phyloP scores from a whole-genome alignment of 2,329 filamentous ascomycete genomes.

The Aspergillus transmontanensis region DNA sequence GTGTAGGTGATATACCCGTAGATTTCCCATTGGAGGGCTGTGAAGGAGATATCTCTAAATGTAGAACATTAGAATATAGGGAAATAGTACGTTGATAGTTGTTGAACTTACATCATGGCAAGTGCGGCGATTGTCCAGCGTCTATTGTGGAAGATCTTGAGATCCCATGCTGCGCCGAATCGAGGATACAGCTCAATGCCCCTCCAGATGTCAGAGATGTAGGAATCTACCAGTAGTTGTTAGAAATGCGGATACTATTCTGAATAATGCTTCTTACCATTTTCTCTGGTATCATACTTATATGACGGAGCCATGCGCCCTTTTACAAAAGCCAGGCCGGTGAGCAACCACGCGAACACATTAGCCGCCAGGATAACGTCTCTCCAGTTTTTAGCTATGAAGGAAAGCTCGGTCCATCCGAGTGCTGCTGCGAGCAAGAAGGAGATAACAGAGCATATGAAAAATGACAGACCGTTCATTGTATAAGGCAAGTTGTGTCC shows the following conservation, averaged over 20 bases:
- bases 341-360: background rate
- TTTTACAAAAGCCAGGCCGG: background rate
- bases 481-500: background rate
- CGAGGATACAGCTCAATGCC: constrained; percentile 52
- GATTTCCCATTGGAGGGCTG: background rate
- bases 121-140: constrained; percentile 52
- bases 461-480: background rate
- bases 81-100: too few species aligned
- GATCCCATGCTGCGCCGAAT: constrained; percentile 46
- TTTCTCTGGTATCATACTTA: background rate
- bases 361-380: background rate
- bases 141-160: constrained; percentile 53
- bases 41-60: background rate
- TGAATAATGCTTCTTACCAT: background rate
- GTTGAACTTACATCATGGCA: constrained; percentile 44
- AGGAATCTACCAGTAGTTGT: constrained; percentile 20
- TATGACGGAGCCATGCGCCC: background rate
- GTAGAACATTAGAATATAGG: too few species aligned
- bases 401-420: background rate
- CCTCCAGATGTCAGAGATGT: constrained; percentile 50
- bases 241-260: background rate
- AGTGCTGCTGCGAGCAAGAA: background rate
- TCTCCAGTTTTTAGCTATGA: constrained; percentile 1
- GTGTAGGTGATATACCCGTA: background rate
- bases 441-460: background rate